Evolutionary conservation across 2,329 filamentous ascomycete species (phyloP).

Genomic region (Ophiocordyceps australis): DNA sequence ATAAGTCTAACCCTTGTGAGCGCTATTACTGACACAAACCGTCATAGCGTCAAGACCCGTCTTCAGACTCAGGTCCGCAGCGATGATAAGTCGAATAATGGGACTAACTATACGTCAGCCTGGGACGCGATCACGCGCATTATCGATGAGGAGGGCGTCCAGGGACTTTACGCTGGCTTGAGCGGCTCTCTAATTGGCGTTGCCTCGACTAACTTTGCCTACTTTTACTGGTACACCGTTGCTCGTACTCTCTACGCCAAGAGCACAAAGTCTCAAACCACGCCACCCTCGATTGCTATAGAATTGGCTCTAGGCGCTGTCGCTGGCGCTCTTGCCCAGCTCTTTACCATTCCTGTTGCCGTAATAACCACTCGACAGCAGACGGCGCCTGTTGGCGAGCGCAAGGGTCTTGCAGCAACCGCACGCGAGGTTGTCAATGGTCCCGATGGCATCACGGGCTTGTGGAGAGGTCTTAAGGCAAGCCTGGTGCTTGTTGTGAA

Average conservation of each 20-base stretch:
- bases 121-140: constrained; percentile 83
- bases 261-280: constrained; percentile 24
- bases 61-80: constrained; percentile 85
- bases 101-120: constrained; percentile 52
- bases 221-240: constrained; percentile 97
- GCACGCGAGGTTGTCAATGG: constrained; percentile 77
- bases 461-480: constrained; percentile 92
- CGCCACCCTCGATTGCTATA: constrained; percentile 54
- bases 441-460: constrained; percentile 72
- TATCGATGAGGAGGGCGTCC: constrained; percentile 56
- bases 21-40: too few species aligned
- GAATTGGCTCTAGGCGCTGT: constrained; percentile 76
- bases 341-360: constrained; percentile 92
- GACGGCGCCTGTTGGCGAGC: constrained; percentile 69
- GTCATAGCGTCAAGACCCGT: constrained; percentile 72
- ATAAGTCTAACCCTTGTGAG: not conserved
- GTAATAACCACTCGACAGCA: constrained; percentile 94
- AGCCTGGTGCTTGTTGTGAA: constrained; percentile 92
- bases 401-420: constrained; percentile 74
- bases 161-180: constrained; percentile 80
- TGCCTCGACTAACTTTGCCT: constrained; percentile 94
- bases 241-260: constrained; percentile 67
- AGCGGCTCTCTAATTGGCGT: constrained; percentile 75
- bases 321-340: constrained; percentile 77
- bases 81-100: constrained; percentile 17